Base-by-base conservation (phyloP, 495 filamentous ascomycete species). In the Hypoxylon lienhwacheense region DNA sequence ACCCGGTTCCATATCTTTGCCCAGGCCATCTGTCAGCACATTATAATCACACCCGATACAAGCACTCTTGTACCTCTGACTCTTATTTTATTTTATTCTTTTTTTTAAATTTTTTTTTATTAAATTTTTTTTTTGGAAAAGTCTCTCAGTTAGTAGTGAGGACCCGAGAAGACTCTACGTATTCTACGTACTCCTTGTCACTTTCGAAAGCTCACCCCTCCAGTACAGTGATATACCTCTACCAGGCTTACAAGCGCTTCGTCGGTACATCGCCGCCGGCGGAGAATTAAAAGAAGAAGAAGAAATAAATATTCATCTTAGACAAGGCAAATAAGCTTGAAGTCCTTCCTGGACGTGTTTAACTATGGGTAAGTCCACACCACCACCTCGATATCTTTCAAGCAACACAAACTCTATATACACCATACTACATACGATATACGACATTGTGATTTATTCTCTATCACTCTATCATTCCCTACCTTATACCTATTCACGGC, bases 301-400 rank as follows among this genome's bases (percentile, higher is more conserved):
- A 42, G 65, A 63, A 61, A 49, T 31, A 44, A 47, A 72, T 65
- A 65, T 53, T 53, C 61, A 50, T 67, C 64, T 62, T 47, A 59
- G 58, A 55, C 47, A 61, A 61, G 70, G 70, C 71, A 70, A 71
- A 67, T 70, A 74, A 75, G 70, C 68, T 62, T 45, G 50, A 61
- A 63, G 64, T 66, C 53, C 52, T 66, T 40, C 37, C 51, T 55
- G 17, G 52, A 59, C 67, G 47, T 64, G 63, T 62, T 65, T 53
- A 57, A 55, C 59, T 66, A 77, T 76, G 73, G 73, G 71, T 77
- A 73, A 70, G 73, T 75, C 66, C 63, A 67, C 59, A 60, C 59
- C 64, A 42, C 56, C 48, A 46, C 50, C 47, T 61, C 51, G 46
- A 50, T 46, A 51, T 55, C 45, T 44, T n/a, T 54, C n/a, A 34